These are phyloP conservation scores for Exobasidium cylindrosporum DNA, from an alignment of 1,284 basidiomycete species.

Conservation along the genomic window DNA sequence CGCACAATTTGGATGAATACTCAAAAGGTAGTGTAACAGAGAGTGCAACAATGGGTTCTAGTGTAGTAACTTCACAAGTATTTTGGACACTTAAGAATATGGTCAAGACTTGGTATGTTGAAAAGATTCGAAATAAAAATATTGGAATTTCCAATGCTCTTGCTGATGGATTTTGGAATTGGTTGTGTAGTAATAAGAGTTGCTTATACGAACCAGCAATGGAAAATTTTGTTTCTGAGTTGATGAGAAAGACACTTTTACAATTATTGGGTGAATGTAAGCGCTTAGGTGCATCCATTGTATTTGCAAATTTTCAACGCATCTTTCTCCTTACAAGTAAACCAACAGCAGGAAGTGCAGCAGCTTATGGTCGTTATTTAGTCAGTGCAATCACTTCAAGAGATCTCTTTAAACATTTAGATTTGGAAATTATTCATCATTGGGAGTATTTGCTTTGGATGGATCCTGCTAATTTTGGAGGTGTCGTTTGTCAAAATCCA, in stretches of 20 bases:
- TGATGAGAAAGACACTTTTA: slow-evolving; percentile 97
- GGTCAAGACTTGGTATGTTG: slow-evolving; percentile 89
- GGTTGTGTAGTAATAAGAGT: slow-evolving; percentile 78
- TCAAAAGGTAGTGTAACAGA: slow-evolving; percentile 71
- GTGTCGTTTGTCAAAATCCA: slow-evolving; percentile 65
- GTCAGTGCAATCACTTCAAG: slow-evolving; percentile 87
- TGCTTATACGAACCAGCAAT: slow-evolving; percentile 89
- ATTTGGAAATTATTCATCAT: slow-evolving; percentile 80
- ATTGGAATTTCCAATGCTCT: slow-evolving; percentile 59
- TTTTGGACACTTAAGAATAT: slow-evolving; percentile 82
- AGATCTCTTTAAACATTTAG: slow-evolving; percentile 91
- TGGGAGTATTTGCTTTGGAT: slow-evolving; percentile 95
- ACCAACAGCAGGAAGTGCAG: slow-evolving; percentile 84
- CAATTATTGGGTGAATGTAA: slow-evolving; percentile 96
- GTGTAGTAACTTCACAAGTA: slow-evolving; percentile 82
- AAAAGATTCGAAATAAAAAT: slow-evolving; percentile 67
- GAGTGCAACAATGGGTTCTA: slow-evolving; percentile 69
- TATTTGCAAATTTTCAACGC: slow-evolving; percentile 91
- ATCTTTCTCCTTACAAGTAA: slow-evolving; percentile 91
- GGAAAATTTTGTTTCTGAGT: slow-evolving; percentile 86
- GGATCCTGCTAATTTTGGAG: slow-evolving; percentile 90
- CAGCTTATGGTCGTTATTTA: slow-evolving; percentile 90
- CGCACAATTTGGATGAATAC: slow-evolving; percentile 85
- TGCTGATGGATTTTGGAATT: slow-evolving; percentile 92
- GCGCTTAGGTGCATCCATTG: slow-evolving; percentile 84